Evolutionary conservation across 225 moss, liverwort and hornwort genomes (phyloP), one percentile per base, ranked within the genome.

Genomic region (Climacium dendroides): DNA sequence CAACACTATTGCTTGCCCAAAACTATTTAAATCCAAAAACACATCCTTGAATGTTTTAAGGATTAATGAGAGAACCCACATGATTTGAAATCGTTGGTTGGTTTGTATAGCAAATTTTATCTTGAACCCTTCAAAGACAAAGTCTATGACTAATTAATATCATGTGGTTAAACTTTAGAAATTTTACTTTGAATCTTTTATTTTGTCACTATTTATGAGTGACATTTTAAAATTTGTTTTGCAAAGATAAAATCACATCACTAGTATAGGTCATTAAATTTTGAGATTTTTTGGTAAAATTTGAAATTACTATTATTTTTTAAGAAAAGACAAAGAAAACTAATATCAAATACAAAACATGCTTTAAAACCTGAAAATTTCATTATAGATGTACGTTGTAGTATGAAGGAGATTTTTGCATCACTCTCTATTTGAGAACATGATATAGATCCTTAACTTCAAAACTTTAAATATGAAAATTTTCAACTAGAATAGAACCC

Each of bases 1-100:
- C 3, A 50, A 8, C 2, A n/a, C 4, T 76, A 54, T 9, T n/a
- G 8, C 23, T 2, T 53, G 1, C 0, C 9, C 2, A 9, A n/a
- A 35, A 14, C 4, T 34, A 0, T 74, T 53, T 7, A 15, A 54
- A 54, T 0, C 2, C 2, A 1, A 8, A 50, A 20, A 19, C 0
- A 34, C 5, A 74, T 0, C 2, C 20, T 32, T 52, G 2, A 75
- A 8, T 75, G 13, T 35, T 34, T 74, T 8, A 74, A 32, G 3
- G 50, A 5, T 53, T 14, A 39, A 54, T 11, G 12, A 57, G 26
- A 57, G 11, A 37, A 63, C 1, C 9, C 1, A 22, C 3, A 2
- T 50, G 52, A 62, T 62, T n/a, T 62, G 1, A 1, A n/a, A n/a
- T 61, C 11, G n/a, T 7, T 26, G 24, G 35, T 35, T 60, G 35